Base-by-base conservation (phyloP, 305 asterid genomes). In the Solanum chacoense region DNA sequence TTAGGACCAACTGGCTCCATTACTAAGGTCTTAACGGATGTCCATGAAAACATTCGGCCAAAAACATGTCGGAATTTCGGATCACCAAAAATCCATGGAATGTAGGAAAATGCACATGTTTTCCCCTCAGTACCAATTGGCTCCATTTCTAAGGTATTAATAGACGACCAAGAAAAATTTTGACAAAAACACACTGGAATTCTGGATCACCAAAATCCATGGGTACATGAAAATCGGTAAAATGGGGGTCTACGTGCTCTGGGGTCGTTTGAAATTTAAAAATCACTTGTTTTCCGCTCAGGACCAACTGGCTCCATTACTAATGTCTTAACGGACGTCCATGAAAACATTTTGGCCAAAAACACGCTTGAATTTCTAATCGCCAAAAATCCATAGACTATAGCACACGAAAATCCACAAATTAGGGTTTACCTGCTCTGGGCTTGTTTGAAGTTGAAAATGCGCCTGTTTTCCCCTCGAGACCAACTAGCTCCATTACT, bases 161-260 rank as follows among this genome's bases (percentile, higher is more conserved):
- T 1, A 0, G 3, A 14, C 3, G 22, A 14, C 22, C 22, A 45
- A 0, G 22, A 14, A 45, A 45, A 0, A 0, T 45, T 45, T 45
- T 0, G 3, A 14, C 20, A 45, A 45, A 45, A 45, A 14, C 20
- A 14, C 0, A 3, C 8, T 6, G 0, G 1, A 45, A 45, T 45
- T 14, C 0, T 3, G 0, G 0, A 45, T 45, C 3, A 45, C 20
- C 22, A 45, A 2, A 45, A 45, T 5, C 0, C 63, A 14, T 45
- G 3, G 63, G 8, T 14, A 45, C 8, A 45, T 16, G 22, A 45
- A 45, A 45, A 45, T 5, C 0, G 0, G 8, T 0, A 45, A 45
- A 13, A 45, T 45, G 3, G 22, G 63, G 63, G 22, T 45, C 22
- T 14, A 45, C 63, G 0, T 45, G 8, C 22, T 45, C 22, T 45